A percentile compares a stretch with the other conserved stretches of the same genome.
Evolutionary conservation across 1,284 basidiomycete species (phyloP).

Genomic region (Stereum hirsutum): DNA sequence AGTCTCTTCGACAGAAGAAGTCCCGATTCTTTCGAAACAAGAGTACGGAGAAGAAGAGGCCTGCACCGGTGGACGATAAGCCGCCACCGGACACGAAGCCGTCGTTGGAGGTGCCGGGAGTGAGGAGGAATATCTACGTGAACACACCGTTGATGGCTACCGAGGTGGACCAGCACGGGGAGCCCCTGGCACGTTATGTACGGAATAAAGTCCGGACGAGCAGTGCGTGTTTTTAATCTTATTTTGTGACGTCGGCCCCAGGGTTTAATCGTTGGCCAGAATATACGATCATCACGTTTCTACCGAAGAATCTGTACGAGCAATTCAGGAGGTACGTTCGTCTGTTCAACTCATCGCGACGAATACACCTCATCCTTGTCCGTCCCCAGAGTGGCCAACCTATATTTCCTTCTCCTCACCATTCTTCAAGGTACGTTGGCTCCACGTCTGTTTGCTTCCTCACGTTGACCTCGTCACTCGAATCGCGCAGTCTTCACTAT

Average conservation of each 20-base stretch:
- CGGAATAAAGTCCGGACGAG: constrained; percentile 94
- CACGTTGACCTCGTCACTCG: constrained; percentile 1
- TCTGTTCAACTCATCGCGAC: background rate
- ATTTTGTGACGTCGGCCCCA: background rate
- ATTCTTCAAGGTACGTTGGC: constrained; percentile 65
- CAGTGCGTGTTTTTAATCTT: constrained; percentile 43
- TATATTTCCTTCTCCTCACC: constrained; percentile 85
- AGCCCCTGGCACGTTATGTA: constrained; percentile 72
- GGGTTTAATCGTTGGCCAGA: constrained; percentile 38
- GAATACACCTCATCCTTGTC: background rate
- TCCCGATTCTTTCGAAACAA: constrained; percentile 43
- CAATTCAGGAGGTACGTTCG: constrained; percentile 74
- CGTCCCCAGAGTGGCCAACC: constrained; percentile 68
- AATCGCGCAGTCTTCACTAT: constrained; percentile 65
- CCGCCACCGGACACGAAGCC: background rate
- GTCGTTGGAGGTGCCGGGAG: constrained; percentile 33
- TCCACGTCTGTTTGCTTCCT: background rate
- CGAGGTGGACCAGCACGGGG: constrained; percentile 65
- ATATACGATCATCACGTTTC: constrained; percentile 86
- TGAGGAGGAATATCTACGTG: constrained; percentile 73
- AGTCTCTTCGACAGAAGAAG: constrained; percentile 45
- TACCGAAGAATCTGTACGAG: constrained; percentile 91
- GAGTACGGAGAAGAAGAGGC: constrained; percentile 36
- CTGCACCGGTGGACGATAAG: constrained; percentile 22
- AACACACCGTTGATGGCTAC: constrained; percentile 58